Conservation (phyloP, 371 early-diverging fungal species). For the Mortierella sp. region DNA sequence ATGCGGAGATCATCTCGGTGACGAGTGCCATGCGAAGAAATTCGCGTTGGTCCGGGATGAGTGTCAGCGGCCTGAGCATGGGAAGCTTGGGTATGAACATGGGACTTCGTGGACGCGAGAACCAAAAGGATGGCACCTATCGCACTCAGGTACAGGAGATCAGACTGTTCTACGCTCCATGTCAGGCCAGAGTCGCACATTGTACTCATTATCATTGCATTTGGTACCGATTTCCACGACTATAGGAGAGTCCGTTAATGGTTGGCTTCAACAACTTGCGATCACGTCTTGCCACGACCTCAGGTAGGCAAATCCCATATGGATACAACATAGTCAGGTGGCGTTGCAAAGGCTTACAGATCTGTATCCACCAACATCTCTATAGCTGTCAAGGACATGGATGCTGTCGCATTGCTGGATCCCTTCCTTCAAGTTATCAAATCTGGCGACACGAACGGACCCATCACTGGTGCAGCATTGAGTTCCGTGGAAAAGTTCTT, state of each 20-base stretch:
- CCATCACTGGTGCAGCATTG: conserved; percentile 93
- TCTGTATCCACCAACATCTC: not conserved
- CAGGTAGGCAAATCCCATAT: conserved; percentile 56
- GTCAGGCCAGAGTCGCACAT: too few species aligned
- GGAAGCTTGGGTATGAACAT: conserved; percentile 74
- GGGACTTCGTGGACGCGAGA: conserved; percentile 67
- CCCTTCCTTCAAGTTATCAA: conserved; percentile 94
- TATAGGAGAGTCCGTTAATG: conserved; percentile 77
- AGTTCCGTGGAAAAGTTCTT: conserved; percentile 90
- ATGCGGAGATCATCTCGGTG: conserved; percentile 84
- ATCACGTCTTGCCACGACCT: conserved; percentile 68
- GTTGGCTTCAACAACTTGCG: conserved; percentile 76
- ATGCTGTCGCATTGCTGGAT: conserved; percentile 78
- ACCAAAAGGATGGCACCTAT: conserved; percentile 55
- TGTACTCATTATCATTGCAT: too few species aligned
- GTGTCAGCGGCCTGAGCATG: conserved; percentile 69
- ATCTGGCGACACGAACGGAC: conserved; percentile 92
- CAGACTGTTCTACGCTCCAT: too few species aligned
- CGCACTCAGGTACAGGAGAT: conserved; percentile 55
- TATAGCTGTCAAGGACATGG: conserved; percentile 63
- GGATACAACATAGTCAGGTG: too few species aligned
- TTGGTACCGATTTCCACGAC: not conserved
- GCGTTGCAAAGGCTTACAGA: too few species aligned
- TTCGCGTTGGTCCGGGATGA: conserved; percentile 84
- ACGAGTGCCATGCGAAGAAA: conserved; percentile 89